Percentiles rank a stretch among this genome's conserved stretches.
Evolutionary conservation across 306 rosid genomes (phyloP).

Genomic region (Notholithocarpus densiflorus): DNA sequence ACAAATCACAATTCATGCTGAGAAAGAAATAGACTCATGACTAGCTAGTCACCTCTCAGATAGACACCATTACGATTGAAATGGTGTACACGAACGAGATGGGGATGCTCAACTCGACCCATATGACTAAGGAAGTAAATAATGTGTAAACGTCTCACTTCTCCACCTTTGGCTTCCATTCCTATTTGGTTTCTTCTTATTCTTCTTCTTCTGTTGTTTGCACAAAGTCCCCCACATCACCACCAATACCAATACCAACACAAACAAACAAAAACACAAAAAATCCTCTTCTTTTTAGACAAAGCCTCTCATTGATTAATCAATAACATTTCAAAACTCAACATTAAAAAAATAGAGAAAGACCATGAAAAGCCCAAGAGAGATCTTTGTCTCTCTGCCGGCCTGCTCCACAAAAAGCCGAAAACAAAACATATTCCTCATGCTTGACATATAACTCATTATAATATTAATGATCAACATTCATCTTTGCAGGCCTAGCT

Average conservation of each 20-base stretch:
- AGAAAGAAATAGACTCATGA: neutral
- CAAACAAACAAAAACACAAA: neutral
- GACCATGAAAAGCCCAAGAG: slow-evolving; percentile 32
- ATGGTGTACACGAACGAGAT: slow-evolving; percentile 77
- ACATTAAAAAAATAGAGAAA: slow-evolving; percentile 17
- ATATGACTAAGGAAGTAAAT: slow-evolving; percentile 60
- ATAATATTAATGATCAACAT: slow-evolving; percentile 12
- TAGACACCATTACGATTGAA: slow-evolving; percentile 56
- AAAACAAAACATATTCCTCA: slow-evolving; percentile 27
- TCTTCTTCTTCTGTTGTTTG: slow-evolving; percentile 13
- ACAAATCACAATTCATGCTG: neutral
- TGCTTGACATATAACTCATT: slow-evolving; percentile 16
- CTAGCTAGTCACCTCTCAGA: slow-evolving; percentile 54
- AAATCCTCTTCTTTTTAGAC: slow-evolving; percentile 37
- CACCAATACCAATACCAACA: too few relatives aligned
- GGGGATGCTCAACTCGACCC: slow-evolving; percentile 69
- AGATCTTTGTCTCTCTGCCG: slow-evolving; percentile 64
- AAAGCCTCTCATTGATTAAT: slow-evolving; percentile 19
- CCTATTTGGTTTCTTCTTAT: neutral
- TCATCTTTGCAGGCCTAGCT: slow-evolving; percentile 40
- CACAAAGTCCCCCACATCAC: slow-evolving; percentile 23
- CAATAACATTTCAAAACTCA: slow-evolving; percentile 26
- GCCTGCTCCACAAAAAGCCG: slow-evolving; percentile 40
- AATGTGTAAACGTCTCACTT: slow-evolving; percentile 69
- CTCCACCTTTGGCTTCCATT: slow-evolving; percentile 58